Percentiles rank a stretch among this genome's conserved stretches.
Evolutionary conservation across 768 basidiomycete species (phyloP).

Genomic region (Tephrocybe rancida): DNA sequence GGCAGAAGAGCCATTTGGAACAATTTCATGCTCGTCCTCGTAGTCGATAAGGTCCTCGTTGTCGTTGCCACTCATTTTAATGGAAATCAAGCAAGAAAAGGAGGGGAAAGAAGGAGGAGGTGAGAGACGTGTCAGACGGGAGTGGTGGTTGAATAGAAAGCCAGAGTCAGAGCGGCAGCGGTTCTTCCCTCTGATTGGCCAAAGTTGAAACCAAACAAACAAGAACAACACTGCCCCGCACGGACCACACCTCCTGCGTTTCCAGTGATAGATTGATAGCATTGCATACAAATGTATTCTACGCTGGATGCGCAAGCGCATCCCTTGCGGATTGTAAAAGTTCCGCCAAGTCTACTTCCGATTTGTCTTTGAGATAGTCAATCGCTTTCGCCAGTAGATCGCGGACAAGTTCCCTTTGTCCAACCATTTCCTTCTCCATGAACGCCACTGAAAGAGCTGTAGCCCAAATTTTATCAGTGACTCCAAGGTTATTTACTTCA

Average conservation of each 20-base stretch:
- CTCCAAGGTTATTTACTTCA: slow-evolving; percentile 29
- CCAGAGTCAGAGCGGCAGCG: slow-evolving; percentile 20
- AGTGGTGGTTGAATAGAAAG: slow-evolving; percentile 24
- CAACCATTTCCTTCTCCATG: slow-evolving; percentile 36
- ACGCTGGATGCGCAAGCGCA: neutral
- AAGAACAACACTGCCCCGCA: slow-evolving; percentile 26
- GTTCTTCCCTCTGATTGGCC: slow-evolving; percentile 30
- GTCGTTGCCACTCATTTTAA: slow-evolving; percentile 77
- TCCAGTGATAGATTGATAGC: neutral
- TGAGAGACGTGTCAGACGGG: slow-evolving; percentile 21
- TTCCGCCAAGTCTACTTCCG: slow-evolving; percentile 17
- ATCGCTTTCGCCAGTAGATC: slow-evolving; percentile 42
- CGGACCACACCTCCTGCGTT: slow-evolving; percentile 27
- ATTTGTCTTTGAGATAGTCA: slow-evolving; percentile 33
- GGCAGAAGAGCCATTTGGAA: slow-evolving; percentile 56
- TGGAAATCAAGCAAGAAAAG: slow-evolving; percentile 23
- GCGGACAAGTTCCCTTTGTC: slow-evolving; percentile 43
- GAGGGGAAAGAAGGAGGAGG: slow-evolving; percentile 26
- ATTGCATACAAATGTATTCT: neutral
- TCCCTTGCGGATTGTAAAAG: slow-evolving; percentile 17
- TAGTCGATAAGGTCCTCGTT: slow-evolving; percentile 94
- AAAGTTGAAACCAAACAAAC: slow-evolving; percentile 25
- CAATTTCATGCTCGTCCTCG: slow-evolving; percentile 86
- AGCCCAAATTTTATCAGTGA: slow-evolving; percentile 45
- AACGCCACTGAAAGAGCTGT: slow-evolving; percentile 51